Evolutionary conservation across 768 basidiomycete species (phyloP), one percentile per base, ranked within the genome.

Genomic region (Naematelia encephala): DNA sequence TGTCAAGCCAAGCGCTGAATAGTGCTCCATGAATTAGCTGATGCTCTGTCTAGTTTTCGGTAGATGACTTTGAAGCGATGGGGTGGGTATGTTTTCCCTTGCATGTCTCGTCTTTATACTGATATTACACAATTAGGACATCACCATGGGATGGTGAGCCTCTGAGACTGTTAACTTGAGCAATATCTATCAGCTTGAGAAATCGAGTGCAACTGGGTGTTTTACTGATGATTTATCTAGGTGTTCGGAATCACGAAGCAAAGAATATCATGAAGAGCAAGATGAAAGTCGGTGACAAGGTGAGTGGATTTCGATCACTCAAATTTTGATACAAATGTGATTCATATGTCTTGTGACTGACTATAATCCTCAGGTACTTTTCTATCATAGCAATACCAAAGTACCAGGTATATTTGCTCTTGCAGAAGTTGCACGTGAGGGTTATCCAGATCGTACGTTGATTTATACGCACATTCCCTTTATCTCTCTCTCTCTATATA

Each of bases 381-480:
- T 77, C 58, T 77, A 77, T 50, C 75, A 77, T 56, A 73, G 72
- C 43, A 77, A 75, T 54, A 61, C 57, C 50, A 77, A 77, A 54
- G 51, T 59, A 1, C 75, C 75, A 25, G 69, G 69, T 63, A 12
- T 45, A 50, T 57, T 14, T 30, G 75, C 71, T 8, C 29, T 69
- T 8, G 75, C 75, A 2, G 65, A 90, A 85, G 86, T 94, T 5
- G 82, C 82, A 27, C 89, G 85, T 74, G 87, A 88, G 73, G 89
- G 90, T 4, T 93, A 94, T 77, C 89, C 91, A 19, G 92, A 97
- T 73, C 83, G 90, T 91, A 77, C 79, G 89, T 77, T 25, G 39
- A 43, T 43, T 43, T 43, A 43, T 43, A 11, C 19, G 11, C 39
- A 11, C 39, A 11, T 43, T 12, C 39, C 39, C 19, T 43, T 12